Evolutionary conservation across 805 yeast genomes (phyloP).

Genomic region (Wilhelminamyces savonicus): DNA sequence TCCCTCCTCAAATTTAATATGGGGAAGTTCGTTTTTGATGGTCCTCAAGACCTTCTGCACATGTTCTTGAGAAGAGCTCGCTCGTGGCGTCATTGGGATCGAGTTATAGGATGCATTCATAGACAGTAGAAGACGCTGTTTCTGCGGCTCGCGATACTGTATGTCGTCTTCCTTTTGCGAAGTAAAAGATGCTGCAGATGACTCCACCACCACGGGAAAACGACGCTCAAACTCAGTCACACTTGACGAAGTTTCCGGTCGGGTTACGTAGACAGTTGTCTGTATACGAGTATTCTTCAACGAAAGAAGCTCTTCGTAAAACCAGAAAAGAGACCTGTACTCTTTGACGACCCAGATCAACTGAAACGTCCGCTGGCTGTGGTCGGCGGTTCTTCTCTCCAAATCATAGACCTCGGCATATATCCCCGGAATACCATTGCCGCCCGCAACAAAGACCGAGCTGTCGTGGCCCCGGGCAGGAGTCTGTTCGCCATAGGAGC

Average conservation of each 20-base stretch:
- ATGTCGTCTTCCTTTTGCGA: too few species aligned
- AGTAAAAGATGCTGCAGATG: too few species aligned
- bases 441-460: slow-evolving; percentile 33
- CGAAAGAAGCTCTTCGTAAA: slow-evolving; percentile 34
- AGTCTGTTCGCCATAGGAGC: slow-evolving; percentile 31
- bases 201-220: too few species aligned
- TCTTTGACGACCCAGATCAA: slow-evolving; percentile 63
- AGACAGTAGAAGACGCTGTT: too few species aligned
- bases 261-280: slow-evolving; percentile 10
- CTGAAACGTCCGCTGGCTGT: slow-evolving; percentile 18
- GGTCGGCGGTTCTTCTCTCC: neutral
- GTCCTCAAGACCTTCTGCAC: too few species aligned
- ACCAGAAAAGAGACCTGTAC: slow-evolving; percentile 44
- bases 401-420: slow-evolving; percentile 25
- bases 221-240: too few species aligned
- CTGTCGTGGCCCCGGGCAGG: slow-evolving; percentile 22
- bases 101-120: too few species aligned
- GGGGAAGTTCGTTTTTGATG: slow-evolving; percentile 3
- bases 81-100: too few species aligned
- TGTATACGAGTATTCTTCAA: slow-evolving; percentile 22
- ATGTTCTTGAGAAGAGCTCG: too few species aligned
- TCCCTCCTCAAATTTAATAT: slow-evolving; percentile 6
- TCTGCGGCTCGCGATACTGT: too few species aligned
- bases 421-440: slow-evolving; percentile 38
- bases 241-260: too few species aligned